Evolutionary conservation across 2,329 filamentous ascomycete genomes (phyloP), one percentile per base, ranked within the genome.

Genomic region (Fusarium pseudonygamai): DNA sequence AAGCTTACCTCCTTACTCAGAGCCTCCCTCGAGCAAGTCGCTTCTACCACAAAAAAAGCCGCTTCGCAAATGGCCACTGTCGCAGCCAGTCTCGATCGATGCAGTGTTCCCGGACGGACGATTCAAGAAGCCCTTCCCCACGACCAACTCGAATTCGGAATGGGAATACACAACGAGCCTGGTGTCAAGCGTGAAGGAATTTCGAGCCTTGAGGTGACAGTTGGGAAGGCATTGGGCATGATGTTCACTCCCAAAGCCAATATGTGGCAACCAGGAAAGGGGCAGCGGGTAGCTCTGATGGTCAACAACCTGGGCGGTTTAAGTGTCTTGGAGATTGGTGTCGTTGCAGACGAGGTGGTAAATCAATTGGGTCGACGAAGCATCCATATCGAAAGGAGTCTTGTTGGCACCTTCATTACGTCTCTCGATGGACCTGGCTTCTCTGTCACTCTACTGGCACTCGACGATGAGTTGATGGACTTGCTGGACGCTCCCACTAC

Each of bases 111-210:
- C 20, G 72, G 75, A 8, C 67, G 75, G 18, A 15, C n/a, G 32
- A 70, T 55, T 40, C 75, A 77, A 45, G 75, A 77, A 30, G 47
- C 53, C 11, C 71, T 77, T 12, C 72, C 75, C 9, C n/a, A 28
- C 11, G 63, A 59, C 32, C 71, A 75, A 24, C 71, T 77, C 45
- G 75, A 77, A 26, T 77, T 73, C 39, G 76, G 76, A 5, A 77
- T 78, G 76, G 76, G 76, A 32, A 78, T 78, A 43, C 76, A 78
- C 63, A 77, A 78, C 59, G 76, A 78, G 34, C 76, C 76, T 3
- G 76, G 76, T 24, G 75, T 77, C n/a, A 67, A 66, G 36, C 75
- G 75, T n/a, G 69, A 75, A 43, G 53, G 65, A 34, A 58, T 77
- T 2, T 24, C 52, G 10, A 64, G n/a, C 14, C 61, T 77, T 3